Evolutionary conservation across 2,329 filamentous ascomycete genomes (phyloP), one percentile per base, ranked within the genome.

Genomic region (Claviceps sp.): DNA sequence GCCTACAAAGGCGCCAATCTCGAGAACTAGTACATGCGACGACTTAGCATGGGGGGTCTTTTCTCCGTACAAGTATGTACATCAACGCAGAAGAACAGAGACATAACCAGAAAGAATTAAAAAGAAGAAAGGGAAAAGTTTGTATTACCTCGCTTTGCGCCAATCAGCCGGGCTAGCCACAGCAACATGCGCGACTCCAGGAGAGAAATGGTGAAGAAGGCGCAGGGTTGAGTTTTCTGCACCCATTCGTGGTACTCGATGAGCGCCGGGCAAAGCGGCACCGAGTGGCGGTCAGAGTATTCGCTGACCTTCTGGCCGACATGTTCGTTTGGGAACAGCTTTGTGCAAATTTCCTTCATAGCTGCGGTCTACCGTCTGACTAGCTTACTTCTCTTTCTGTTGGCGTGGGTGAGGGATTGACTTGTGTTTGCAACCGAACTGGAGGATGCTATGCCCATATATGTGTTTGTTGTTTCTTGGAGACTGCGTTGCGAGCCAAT

Each of bases 251-350:
- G 54, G 37, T 53, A 55, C 26, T 46, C 13, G 16, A 43, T 37
- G 4, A 56, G 37, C 7, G 34, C 24, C 4, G 40, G 26, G 16
- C 44, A 37, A 22, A 56, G 54, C 6, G 20, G 43, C 8, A 51
- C 37, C 7, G 52, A 55, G 44, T 52, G 48, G 9, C 37, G n/a
- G 46, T 53, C 45, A 16, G 52, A 41, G 46, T 57, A 53, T 24
- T 50, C 46, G 20, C 50, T 56, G 51, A 56, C 57, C 40, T 49
- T 50, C 3, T 5, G 34, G 50, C 48, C 51, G 22, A 57, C 52
- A 11, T 50, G 43, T n/a, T 51, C 40, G 38, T 52, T 53, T 34
- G 52, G 52, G 16, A 52, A 54, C 6, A 58, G 52, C 22, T 50
- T 48, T 16, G 52, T 44, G 5, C 4, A 14, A 22, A 14, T 26